Base-by-base conservation (phyloP, 495 filamentous ascomycete species). In the Staphylotrichum tortipilum region DNA sequence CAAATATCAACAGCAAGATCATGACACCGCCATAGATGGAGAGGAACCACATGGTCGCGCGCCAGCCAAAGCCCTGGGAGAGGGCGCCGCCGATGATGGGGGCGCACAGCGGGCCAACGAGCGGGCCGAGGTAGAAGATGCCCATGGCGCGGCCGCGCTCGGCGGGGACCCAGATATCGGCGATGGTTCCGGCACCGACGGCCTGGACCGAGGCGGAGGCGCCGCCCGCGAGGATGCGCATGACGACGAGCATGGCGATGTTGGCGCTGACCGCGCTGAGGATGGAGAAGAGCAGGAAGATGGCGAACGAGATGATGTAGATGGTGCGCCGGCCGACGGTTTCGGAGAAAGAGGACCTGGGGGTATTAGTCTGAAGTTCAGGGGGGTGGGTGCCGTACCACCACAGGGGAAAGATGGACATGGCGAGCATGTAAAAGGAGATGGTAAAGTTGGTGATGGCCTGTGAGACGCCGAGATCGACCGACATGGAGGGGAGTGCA, bases 331-430 rank as follows among this genome's bases (percentile, higher is more conserved):
- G 79, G 18, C 91, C 91, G 3, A 87, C 65, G 4, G 79, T 77
- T 65, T 96, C 91, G 10, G 86, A 90, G 61, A 95, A 94, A 3
- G 81, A 84, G 3, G 86, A 92, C 63, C 61, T 64, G 10, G 26
- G 26, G 8, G 9, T 29, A 8, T 2, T 10, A 34, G 26, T 41
- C 10, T 41, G 29, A 30, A 2, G 10, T 2, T 30, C 10, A 8
- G 4, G 29, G 23, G 23, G 11, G 5, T 22, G 31, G 34, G 15
- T n/a, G 17, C 21, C 58, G 23, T 44, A 53, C 90, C 90, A 95
- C 88, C 89, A 96, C 5, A 96, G 76, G 2, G 90, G 90, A 53
- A 89, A 95, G 22, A 95, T 87, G 15, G 83, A 79, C 88, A 95
- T 92, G 47, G 78, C 71, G 7, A 94, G 75, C 89, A 95, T 91